Percentiles rank a stretch among this genome's conserved stretches.
Evolutionary conservation across 305 asterid genomes (phyloP).

Genomic region (Fraxinus latifolia): DNA sequence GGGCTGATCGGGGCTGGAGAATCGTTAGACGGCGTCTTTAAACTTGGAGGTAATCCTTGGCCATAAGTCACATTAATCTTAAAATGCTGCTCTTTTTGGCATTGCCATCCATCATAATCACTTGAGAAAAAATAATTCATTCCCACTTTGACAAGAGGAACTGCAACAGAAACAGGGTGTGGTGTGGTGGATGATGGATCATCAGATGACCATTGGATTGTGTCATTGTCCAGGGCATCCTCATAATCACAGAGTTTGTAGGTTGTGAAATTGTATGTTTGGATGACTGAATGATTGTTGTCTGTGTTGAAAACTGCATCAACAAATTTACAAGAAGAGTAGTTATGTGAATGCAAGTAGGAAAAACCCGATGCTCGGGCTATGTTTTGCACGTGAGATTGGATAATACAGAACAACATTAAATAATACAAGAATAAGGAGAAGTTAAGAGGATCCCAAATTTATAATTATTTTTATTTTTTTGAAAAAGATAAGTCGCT

Average conservation of each 20-base stretch:
- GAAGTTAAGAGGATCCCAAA: not conserved
- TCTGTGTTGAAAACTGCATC: constrained; percentile 77
- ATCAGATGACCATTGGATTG: constrained; percentile 56
- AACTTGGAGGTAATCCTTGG: constrained; percentile 60
- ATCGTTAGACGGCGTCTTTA: constrained; percentile 31
- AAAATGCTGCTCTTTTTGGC: constrained; percentile 57
- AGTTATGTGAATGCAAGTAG: not conserved
- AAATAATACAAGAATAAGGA: not conserved
- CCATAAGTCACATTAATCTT: constrained; percentile 61
- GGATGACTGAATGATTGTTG: constrained; percentile 76
- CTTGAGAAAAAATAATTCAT: constrained; percentile 63
- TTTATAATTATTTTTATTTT: too few species aligned
- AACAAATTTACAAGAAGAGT: not conserved
- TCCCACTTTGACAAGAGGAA: constrained; percentile 56
- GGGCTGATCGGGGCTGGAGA: constrained; percentile 55
- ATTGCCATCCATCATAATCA: constrained; percentile 87
- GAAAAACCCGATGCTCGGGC: not conserved
- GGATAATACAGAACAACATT: not conserved
- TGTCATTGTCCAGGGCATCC: constrained; percentile 51
- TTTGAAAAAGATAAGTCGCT: not conserved
- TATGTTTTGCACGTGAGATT: not conserved
- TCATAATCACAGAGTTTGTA: constrained; percentile 50
- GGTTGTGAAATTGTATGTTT: constrained; percentile 62
- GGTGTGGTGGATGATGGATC: constrained; percentile 62
- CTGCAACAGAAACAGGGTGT: constrained; percentile 38